These are phyloP conservation scores for Mortierella polycephala DNA, from an alignment of 371 early-diverging fungal species.

Conservation along the genomic window DNA sequence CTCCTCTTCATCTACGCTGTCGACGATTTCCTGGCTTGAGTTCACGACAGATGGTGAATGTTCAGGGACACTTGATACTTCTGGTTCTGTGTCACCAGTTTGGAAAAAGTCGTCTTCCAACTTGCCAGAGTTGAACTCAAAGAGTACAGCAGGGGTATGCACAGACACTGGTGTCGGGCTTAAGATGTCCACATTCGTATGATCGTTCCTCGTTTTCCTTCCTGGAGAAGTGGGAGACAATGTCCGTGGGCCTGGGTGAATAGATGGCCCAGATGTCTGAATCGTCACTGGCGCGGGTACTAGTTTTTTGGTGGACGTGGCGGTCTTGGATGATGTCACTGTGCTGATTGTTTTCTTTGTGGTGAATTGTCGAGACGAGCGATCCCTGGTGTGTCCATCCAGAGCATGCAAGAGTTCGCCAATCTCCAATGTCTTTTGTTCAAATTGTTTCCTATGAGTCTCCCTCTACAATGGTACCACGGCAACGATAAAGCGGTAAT, in stretches of 20 bases:
- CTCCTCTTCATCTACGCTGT: conserved; percentile 24
- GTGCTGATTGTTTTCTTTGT: background rate
- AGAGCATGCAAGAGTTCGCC: conserved; percentile 54
- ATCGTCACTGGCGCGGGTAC: conserved; percentile 62
- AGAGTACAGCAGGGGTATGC: conserved; percentile 55
- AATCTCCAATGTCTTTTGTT: conserved; percentile 64
- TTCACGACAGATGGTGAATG: background rate
- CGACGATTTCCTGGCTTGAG: conserved; percentile 25
- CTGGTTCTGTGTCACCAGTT: conserved; percentile 38
- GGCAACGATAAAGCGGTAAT: background rate
- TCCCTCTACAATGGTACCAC: conserved; percentile 58
- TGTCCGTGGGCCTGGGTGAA: conserved; percentile 38
- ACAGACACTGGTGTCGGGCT: conserved; percentile 42
- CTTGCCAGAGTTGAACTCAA: conserved; percentile 61
- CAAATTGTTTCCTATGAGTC: conserved; percentile 66
- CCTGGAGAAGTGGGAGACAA: conserved; percentile 40
- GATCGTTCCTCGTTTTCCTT: conserved; percentile 46
- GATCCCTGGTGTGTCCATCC: conserved; percentile 40
- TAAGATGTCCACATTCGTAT: conserved; percentile 47
- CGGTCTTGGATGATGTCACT: background rate
- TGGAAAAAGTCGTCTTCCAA: conserved; percentile 69
- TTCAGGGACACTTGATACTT: background rate
- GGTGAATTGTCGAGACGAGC: conserved; percentile 3
- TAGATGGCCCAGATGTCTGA: conserved; percentile 46
- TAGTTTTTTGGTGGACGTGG: conserved; percentile 32